Conservation (phyloP, 805 yeast species). For the Nakazawaea wyomingensis region DNA sequence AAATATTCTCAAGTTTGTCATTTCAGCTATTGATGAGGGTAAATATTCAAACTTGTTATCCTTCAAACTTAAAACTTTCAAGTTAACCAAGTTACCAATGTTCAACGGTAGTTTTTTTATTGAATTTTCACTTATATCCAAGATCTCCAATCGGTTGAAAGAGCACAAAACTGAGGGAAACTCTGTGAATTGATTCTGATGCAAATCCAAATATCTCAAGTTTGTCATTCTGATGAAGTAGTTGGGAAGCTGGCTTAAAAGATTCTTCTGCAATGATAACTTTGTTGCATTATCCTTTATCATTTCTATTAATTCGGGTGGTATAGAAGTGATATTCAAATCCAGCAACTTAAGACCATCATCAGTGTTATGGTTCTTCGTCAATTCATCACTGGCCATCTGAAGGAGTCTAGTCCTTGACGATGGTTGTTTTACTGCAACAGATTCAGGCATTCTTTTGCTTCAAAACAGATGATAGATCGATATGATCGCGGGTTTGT, state of each 20-base stretch:
- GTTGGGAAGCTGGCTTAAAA: conserved; percentile 40
- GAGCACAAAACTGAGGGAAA: conserved; percentile 43
- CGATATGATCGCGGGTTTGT: too few species aligned
- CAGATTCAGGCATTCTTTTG: not conserved
- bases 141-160: conserved; percentile 47
- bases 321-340: conserved; percentile 31
- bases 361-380: conserved; percentile 15
- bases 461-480: too few species aligned
- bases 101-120: conserved; percentile 44
- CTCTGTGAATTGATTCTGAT: conserved; percentile 48
- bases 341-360: conserved; percentile 34
- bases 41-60: conserved; percentile 52
- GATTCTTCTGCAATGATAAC: conserved; percentile 50
- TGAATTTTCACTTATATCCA: conserved; percentile 59
- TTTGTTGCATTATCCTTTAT: conserved; percentile 35
- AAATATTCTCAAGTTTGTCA: conserved; percentile 48
- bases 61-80: conserved; percentile 57
- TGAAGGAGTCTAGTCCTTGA: conserved; percentile 14
- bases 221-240: conserved; percentile 37
- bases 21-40: conserved; percentile 46
- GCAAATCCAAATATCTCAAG: conserved; percentile 60
- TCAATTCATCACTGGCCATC: conserved; percentile 21
- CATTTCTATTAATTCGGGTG: conserved; percentile 20
- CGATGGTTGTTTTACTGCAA: conserved; percentile 1
- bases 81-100: conserved; percentile 33